Conservation (phyloP, 169 alveolate genomes). For the Cryptosporidium tyzzeri region DNA sequence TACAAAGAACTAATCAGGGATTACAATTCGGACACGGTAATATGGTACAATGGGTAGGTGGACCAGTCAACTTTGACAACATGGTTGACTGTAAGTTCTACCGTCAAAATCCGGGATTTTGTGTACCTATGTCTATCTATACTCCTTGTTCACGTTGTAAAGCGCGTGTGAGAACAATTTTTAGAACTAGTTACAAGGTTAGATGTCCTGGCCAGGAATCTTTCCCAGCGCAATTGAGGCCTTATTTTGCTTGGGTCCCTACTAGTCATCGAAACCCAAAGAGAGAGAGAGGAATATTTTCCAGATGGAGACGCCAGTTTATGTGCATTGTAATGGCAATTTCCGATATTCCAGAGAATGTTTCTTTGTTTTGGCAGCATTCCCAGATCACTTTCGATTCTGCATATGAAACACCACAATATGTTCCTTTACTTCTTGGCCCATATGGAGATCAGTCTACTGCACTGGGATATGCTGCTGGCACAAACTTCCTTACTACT, state of each 20-base stretch:
- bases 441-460: conserved; percentile 35
- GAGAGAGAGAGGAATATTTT: conserved; percentile 27
- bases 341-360: conserved; percentile 29
- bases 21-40: not conserved
- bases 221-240: conserved; percentile 64
- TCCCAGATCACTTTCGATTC: conserved; percentile 33
- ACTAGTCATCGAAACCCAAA: conserved; percentile 63
- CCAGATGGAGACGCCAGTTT: conserved; percentile 75
- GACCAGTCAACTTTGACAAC: conserved; percentile 48
- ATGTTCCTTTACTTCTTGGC: conserved; percentile 44
- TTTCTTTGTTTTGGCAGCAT: conserved; percentile 46
- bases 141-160: conserved; percentile 74
- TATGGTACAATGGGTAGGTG: conserved; percentile 46
- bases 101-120: conserved; percentile 74
- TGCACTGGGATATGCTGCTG: conserved; percentile 2
- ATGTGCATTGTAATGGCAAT: conserved; percentile 75
- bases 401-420: not conserved
- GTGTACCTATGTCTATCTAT: conserved; percentile 74
- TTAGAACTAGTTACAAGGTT: conserved; percentile 65
- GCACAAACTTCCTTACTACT: not conserved
- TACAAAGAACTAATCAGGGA: conserved; percentile 8
- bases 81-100: conserved; percentile 72
- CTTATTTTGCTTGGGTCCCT: conserved; percentile 66
- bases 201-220: conserved; percentile 69
- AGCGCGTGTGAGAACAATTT: conserved; percentile 60